Evolutionary conservation across 106 monocot genomes (phyloP).

Genomic region (Allium cepa): DNA sequence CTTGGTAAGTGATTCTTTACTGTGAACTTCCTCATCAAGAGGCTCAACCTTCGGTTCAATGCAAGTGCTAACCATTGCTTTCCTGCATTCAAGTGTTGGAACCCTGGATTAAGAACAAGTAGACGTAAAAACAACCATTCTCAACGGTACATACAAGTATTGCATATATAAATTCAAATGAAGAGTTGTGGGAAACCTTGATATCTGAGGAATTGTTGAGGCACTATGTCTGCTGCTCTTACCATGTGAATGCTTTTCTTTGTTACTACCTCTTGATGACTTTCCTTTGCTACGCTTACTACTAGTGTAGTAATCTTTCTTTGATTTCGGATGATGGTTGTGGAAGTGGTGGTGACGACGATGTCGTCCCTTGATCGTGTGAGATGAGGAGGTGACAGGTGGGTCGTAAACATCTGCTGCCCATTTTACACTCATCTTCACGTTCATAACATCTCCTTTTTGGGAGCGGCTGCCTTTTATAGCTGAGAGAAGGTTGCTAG

Average conservation of each 20-base stretch:
- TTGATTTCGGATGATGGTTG: constrained; percentile 12
- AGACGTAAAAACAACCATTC: background rate
- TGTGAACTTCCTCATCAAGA: background rate
- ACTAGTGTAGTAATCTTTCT: constrained; percentile 26
- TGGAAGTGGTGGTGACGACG: constrained; percentile 4
- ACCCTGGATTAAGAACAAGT: constrained; percentile 1
- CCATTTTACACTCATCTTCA: constrained; percentile 40
- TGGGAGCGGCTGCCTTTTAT: constrained; percentile 44
- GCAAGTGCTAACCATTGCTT: background rate
- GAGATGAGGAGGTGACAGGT: constrained; percentile 45
- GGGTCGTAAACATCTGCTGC: constrained; percentile 68
- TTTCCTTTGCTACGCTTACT: constrained; percentile 30
- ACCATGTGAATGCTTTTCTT: constrained; percentile 29
- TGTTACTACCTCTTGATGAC: constrained; percentile 13
- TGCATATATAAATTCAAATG: too few species aligned
- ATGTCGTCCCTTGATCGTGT: constrained; percentile 29
- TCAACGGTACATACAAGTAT: background rate
- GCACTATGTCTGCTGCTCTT: constrained; percentile 12
- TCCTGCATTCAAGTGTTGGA: background rate
- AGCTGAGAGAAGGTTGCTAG: constrained; percentile 23
- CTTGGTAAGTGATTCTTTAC: background rate
- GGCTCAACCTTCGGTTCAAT: constrained; percentile 1
- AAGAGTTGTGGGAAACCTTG: constrained; percentile 7
- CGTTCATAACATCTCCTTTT: constrained; percentile 11
- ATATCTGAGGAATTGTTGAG: constrained; percentile 4